Evolutionary conservation across 1,139 yeast genomes (phyloP).

Genomic region (Taphrina betulina): DNA sequence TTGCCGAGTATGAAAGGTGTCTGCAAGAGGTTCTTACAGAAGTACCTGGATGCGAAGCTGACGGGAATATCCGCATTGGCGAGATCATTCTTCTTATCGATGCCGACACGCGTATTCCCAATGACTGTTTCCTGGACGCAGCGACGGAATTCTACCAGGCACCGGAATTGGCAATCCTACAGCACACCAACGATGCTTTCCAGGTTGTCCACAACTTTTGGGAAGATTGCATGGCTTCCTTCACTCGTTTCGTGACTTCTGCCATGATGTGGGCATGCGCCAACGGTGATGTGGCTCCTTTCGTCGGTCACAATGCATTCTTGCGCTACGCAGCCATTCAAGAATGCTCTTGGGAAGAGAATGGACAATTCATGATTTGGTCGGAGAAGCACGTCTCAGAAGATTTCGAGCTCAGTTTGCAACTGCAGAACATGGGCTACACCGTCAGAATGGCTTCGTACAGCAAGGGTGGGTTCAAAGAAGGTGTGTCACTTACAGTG

Average conservation of each 20-base stretch:
- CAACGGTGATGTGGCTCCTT: conserved; percentile 37
- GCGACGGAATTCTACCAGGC: conserved; percentile 36
- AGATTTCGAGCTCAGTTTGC: conserved; percentile 37
- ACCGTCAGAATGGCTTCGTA: conserved; percentile 34
- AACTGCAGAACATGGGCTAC: conserved; percentile 36
- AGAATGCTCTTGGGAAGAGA: conserved; percentile 35
- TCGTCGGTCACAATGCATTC: conserved; percentile 38
- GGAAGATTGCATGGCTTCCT: conserved; percentile 37
- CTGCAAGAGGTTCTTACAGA: conserved; percentile 24
- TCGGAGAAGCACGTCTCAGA: conserved; percentile 37
- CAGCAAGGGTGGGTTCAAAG: conserved; percentile 35
- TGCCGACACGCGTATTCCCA: conserved; percentile 38
- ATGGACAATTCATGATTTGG: conserved; percentile 36
- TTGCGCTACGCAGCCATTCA: conserved; percentile 37
- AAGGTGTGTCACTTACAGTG: conserved; percentile 37
- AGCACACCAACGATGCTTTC: conserved; percentile 37
- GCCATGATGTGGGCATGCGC: conserved; percentile 37
- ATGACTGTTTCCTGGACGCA: conserved; percentile 37
- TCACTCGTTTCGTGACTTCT: conserved; percentile 36
- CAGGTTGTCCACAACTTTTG: conserved; percentile 36
- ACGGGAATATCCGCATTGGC: conserved; percentile 37
- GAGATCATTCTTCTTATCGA: conserved; percentile 37
- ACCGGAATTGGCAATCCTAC: conserved; percentile 37
- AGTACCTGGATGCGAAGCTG: conserved; percentile 32
- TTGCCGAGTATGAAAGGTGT: conserved; percentile 9